Evolutionary conservation across 371 early-diverging fungal species (phyloP).

Genomic region (Zopfochytrium polystomum): DNA sequence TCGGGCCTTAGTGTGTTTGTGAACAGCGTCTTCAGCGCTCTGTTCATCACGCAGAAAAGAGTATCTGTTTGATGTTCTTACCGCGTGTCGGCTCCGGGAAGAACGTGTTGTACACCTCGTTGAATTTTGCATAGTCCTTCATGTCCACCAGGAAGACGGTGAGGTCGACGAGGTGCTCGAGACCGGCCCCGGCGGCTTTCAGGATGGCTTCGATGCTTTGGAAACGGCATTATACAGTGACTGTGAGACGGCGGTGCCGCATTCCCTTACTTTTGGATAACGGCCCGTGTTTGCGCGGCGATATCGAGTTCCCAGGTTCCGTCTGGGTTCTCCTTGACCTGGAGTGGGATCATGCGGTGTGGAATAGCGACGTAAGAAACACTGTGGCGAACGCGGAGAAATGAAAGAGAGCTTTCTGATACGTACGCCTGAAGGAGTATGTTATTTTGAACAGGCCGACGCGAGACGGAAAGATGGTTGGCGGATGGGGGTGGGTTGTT

Average conservation of each 20-base stretch:
- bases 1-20: slow-evolving; percentile 29
- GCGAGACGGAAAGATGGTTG: too few species aligned
- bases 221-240: neutral
- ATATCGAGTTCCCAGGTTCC: slow-evolving; percentile 59
- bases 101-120: slow-evolving; percentile 50
- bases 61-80: neutral
- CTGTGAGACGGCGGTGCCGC: neutral
- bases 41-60: neutral
- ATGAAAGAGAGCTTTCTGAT: too few species aligned
- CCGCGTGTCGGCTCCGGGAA: slow-evolving; percentile 26
- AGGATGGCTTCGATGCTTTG: slow-evolving; percentile 57
- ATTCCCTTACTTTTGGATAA: slow-evolving; percentile 54
- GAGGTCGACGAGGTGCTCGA: slow-evolving; percentile 60
- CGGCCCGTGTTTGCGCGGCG: slow-evolving; percentile 57
- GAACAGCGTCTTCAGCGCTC: neutral
- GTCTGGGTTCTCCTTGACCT: slow-evolving; percentile 48
- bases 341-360: neutral
- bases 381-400: too few species aligned
- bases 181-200: slow-evolving; percentile 42
- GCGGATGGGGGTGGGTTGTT: too few species aligned
- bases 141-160: slow-evolving; percentile 68
- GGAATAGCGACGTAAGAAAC: too few species aligned
- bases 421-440: too few species aligned
- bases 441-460: too few species aligned
- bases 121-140: slow-evolving; percentile 61